Percentiles rank a stretch among this genome's conserved stretches.
Evolutionary conservation across 2,329 filamentous ascomycete genomes (phyloP).

Genomic region (Cytospora leucostoma): DNA sequence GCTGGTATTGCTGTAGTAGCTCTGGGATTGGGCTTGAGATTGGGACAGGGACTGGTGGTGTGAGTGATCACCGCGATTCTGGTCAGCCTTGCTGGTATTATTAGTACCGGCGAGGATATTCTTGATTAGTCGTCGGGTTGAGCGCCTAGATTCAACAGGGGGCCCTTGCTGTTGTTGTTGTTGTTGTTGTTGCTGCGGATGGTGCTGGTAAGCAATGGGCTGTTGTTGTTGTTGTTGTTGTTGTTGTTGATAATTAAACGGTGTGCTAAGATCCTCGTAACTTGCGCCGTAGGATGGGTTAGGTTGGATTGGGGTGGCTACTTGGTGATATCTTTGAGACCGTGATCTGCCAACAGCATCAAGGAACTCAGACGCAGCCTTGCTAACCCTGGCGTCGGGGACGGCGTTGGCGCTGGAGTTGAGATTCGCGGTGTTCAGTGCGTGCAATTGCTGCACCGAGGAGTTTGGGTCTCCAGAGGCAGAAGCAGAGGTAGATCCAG

Average conservation of each 20-base stretch:
- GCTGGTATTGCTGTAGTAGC: constrained; percentile 50
- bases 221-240: constrained; percentile 14
- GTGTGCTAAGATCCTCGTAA: constrained; percentile 24
- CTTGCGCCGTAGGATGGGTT: constrained; percentile 28
- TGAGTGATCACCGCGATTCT: constrained; percentile 33
- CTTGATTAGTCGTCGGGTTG: constrained; percentile 56
- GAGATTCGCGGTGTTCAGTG: constrained; percentile 31
- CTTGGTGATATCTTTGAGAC: constrained; percentile 50
- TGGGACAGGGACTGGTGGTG: constrained; percentile 32
- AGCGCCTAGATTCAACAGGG: constrained; percentile 47
- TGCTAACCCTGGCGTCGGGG: constrained; percentile 41
- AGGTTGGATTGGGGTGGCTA: constrained; percentile 27
- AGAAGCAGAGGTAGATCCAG: constrained; percentile 2
- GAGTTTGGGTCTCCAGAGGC: constrained; percentile 17
- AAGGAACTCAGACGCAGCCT: constrained; percentile 45
- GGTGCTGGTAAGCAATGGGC: constrained; percentile 25
- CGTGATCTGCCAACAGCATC: constrained; percentile 54
- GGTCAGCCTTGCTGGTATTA: constrained; percentile 31
- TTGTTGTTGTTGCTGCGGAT: constrained; percentile 32
- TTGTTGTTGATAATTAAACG: constrained; percentile 13
- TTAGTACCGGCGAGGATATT: constrained; percentile 51
- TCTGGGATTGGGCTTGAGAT: constrained; percentile 33
- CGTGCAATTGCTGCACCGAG: constrained; percentile 27
- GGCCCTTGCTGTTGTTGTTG: constrained; percentile 36
- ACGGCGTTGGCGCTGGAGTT: constrained; percentile 28